Base-by-base conservation (phyloP, 2,329 filamentous ascomycete genomes). In the Magnaporthiopsis rhizophila region DNA sequence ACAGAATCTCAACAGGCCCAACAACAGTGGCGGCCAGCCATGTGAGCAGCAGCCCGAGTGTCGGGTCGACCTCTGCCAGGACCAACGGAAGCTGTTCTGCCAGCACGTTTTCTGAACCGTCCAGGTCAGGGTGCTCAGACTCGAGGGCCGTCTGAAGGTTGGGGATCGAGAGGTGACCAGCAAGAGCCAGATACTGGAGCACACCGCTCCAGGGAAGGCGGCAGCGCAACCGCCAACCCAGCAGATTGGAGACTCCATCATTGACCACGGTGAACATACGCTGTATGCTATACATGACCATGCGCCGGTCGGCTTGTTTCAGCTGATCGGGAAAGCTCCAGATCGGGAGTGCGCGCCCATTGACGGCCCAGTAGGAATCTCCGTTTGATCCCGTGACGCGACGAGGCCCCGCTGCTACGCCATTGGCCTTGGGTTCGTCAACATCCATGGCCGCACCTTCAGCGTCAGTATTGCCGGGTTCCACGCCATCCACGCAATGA, bases 11-110 rank as follows among this genome's bases (percentile, higher is more conserved):
- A 3, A 81, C 76, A 57, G 89, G 79, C 3, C 86, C 85, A 24
- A 92, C 80, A 69, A 86, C 84, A 9, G 88, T 89, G 7, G 83
- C 81, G 56, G 85, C 83, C 8, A 93, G 78, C 65, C 91, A 85
- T 64, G 82, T 83, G 58, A 88, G 80, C 56, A 92, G 79, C 2
- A 91, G 77, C 62, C 87, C 84, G 73, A 91, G 82, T 45, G 86
- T 86, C 3, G 86, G 83, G 69, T 92, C 89, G n/a, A 87, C 80
- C 61, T 87, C 81, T 0, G 83, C 81, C 53, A 92, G 76, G 59
- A 87, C 80, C 59, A 80, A 75, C 28, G 90, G 81, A 4, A 92
- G 78, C 65, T 89, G 85, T 45, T 84, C 83, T 13, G 86, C 80
- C 18, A 83, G 75, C 32, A 81, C 77, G n/a, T 78, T 72, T 58